Conservation (phyloP, 805 yeast species). For the Candida patagonica region DNA sequence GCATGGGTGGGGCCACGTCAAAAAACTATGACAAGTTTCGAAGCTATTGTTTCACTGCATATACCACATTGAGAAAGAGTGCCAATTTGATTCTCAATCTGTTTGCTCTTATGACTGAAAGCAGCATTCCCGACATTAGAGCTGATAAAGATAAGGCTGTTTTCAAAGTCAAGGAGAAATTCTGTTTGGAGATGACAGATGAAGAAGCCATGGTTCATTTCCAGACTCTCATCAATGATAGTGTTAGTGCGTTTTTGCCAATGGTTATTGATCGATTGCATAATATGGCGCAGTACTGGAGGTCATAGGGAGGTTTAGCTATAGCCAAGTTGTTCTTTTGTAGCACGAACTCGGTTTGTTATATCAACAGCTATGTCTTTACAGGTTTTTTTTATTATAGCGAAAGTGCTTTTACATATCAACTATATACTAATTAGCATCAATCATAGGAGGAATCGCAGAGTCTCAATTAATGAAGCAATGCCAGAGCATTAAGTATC, state of each 20-base stretch:
- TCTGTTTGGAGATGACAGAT: conserved; percentile 85
- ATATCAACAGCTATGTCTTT: too few relatives aligned
- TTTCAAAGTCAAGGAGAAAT: conserved; percentile 86
- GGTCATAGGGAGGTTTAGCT: too few relatives aligned
- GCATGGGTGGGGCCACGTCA: conserved; percentile 90
- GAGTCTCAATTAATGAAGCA: too few relatives aligned
- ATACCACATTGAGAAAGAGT: conserved; percentile 79
- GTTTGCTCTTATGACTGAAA: conserved; percentile 88
- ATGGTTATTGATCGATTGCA: conserved; percentile 93
- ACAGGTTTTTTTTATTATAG: too few relatives aligned
- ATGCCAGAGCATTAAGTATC: too few relatives aligned
- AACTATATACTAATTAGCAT: too few relatives aligned
- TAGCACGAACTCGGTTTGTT: too few relatives aligned
- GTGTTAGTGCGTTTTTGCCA: conserved; percentile 88
- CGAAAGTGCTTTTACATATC: too few relatives aligned
- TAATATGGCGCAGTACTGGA: conserved; percentile 95
- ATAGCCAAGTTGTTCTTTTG: too few relatives aligned
- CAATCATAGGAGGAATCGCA: too few relatives aligned
- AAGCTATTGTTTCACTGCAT: conserved; percentile 90
- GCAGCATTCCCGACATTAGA: conserved; percentile 76
- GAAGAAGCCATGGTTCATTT: conserved; percentile 94
- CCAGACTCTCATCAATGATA: conserved; percentile 87
- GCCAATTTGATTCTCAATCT: conserved; percentile 83
- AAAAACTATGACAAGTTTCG: conserved; percentile 80
- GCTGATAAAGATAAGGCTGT: conserved; percentile 81